phyloP scores from a whole-genome alignment of 257 asterid genomes.

The Haberlea rhodopensis region DNA sequence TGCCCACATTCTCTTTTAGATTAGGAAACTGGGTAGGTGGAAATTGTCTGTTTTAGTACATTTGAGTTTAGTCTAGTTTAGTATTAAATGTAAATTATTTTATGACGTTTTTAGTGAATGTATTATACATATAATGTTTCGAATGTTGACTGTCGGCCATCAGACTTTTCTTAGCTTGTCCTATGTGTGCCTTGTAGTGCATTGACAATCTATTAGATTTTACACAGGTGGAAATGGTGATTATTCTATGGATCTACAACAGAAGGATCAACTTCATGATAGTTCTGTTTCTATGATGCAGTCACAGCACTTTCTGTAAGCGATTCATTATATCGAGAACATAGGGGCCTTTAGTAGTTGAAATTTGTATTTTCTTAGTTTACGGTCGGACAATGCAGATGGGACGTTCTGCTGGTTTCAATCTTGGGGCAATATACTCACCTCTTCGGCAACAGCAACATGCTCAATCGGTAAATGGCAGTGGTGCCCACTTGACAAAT shows the following conservation, averaged over 20 bases:
- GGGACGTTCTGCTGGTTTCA: conserved; percentile 94
- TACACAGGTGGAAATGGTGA: conserved; percentile 81
- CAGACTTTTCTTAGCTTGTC: not conserved
- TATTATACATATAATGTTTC: not conserved
- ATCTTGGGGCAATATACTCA: conserved; percentile 78
- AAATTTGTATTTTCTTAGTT: conserved; percentile 9
- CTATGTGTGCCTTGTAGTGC: not conserved
- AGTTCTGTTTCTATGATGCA: conserved; percentile 84
- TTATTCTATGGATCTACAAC: conserved; percentile 76
- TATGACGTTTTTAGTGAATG: too few relatives aligned
- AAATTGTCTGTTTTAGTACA: not conserved
- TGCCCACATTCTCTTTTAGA: not conserved
- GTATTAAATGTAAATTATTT: too few relatives aligned
- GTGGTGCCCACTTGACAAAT: conserved; percentile 50
- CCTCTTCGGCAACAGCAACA: conserved; percentile 85
- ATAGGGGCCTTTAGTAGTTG: conserved; percentile 13
- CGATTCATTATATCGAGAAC: conserved; percentile 21
- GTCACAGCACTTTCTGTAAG: conserved; percentile 89
- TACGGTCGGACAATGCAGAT: conserved; percentile 52
- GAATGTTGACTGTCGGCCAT: conserved; percentile 1
- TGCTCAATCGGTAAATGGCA: conserved; percentile 62
- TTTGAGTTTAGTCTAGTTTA: conserved; percentile 7
- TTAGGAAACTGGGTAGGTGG: not conserved
- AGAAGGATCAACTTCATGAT: conserved; percentile 88
- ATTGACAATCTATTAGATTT: conserved; percentile 24